Percentiles rank a stretch among this genome's conserved stretches.
Conservation (phyloP, 2,329 filamentous ascomycete species). For the Sporothrix curviconia region DNA sequence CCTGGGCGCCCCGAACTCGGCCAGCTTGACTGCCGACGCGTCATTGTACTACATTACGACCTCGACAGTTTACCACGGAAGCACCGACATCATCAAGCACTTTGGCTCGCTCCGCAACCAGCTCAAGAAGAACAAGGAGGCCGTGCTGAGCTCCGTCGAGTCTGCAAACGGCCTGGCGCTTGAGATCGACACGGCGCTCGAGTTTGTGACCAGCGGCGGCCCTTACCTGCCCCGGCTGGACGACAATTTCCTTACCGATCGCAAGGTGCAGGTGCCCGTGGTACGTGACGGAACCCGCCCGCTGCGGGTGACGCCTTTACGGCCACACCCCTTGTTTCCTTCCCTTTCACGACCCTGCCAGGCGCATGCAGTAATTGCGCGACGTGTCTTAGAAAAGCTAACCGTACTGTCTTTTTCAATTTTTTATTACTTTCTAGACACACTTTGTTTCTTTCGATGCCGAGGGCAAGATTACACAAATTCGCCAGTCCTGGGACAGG, state of each 20-base stretch:
- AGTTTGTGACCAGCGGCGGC: slow-evolving; percentile 76
- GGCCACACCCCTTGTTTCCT: neutral
- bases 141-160: slow-evolving; percentile 68
- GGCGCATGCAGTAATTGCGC: too few species aligned
- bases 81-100: slow-evolving; percentile 77
- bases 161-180: slow-evolving; percentile 61
- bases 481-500: slow-evolving; percentile 93
- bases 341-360: neutral
- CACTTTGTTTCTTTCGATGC: slow-evolving; percentile 83
- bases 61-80: slow-evolving; percentile 63
- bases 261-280: slow-evolving; percentile 69
- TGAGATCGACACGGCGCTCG: slow-evolving; percentile 75
- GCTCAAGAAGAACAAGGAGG: slow-evolving; percentile 77
- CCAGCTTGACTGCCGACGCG: slow-evolving; percentile 57
- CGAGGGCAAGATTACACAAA: slow-evolving; percentile 72
- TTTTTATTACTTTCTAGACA: slow-evolving; percentile 48
- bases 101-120: slow-evolving; percentile 62
- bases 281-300: slow-evolving; percentile 47
- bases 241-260: slow-evolving; percentile 87
- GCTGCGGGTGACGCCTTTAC: neutral
- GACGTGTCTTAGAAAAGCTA: slow-evolving; percentile 11
- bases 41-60: slow-evolving; percentile 86
- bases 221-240: slow-evolving; percentile 83
- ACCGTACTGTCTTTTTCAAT: too few species aligned
- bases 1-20: slow-evolving; percentile 58